Evolutionary conservation across 495 filamentous ascomycete genomes (phyloP).

Genomic region (Aspergillus nidulans): DNA sequence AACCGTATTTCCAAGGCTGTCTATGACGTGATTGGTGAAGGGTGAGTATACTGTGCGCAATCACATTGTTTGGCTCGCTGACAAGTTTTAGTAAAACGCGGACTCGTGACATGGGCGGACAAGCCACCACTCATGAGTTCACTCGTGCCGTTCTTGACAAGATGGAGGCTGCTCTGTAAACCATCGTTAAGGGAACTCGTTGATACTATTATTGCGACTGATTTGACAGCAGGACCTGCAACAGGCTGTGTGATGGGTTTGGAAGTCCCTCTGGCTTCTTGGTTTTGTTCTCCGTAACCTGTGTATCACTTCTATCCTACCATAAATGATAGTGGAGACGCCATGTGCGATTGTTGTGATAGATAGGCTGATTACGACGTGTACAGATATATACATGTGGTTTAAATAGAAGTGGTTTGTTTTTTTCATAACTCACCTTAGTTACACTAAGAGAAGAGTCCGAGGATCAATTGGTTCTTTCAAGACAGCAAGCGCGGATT

Average conservation of each 20-base stretch:
- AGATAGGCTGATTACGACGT: slow-evolving; percentile 21
- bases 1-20: slow-evolving; percentile 97
- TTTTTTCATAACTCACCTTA: background rate
- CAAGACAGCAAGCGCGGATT: background rate
- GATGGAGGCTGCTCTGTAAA: slow-evolving; percentile 69
- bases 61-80: slow-evolving; percentile 22
- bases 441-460: background rate
- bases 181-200: slow-evolving; percentile 13
- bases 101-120: slow-evolving; percentile 93
- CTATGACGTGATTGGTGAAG: slow-evolving; percentile 91
- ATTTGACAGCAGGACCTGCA: slow-evolving; percentile 12
- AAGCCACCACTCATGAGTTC: slow-evolving; percentile 86
- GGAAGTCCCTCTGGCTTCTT: slow-evolving; percentile 7
- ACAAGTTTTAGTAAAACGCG: slow-evolving; percentile 59
- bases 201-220: slow-evolving; percentile 21
- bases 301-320: slow-evolving; percentile 34
- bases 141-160: slow-evolving; percentile 86
- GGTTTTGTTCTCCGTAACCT: slow-evolving; percentile 18
- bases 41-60: slow-evolving; percentile 60
- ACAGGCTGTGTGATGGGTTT: slow-evolving; percentile 7
- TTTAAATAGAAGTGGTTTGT: slow-evolving; percentile 12
- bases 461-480: background rate
- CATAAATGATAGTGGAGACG: slow-evolving; percentile 26
- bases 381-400: slow-evolving; percentile 20
- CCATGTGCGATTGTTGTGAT: slow-evolving; percentile 26